These are phyloP conservation scores for Pythium dissotocum DNA, from an alignment of 352 stramenopile species.

Conservation along the genomic window DNA sequence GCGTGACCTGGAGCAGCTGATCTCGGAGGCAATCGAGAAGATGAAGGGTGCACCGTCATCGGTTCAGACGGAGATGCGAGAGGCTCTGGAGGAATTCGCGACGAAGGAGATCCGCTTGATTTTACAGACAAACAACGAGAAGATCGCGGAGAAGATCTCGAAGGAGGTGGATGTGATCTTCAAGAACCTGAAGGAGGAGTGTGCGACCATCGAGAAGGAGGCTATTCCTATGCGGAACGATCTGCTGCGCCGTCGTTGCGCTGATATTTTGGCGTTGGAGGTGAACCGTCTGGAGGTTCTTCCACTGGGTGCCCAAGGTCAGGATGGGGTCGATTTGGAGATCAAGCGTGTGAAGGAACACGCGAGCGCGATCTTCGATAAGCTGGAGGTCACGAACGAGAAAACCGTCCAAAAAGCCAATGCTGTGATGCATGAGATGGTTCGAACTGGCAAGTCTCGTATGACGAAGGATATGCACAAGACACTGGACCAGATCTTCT, in stretches of 20 bases:
- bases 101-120: constrained; percentile 73
- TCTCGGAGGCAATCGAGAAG: constrained; percentile 51
- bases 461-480: constrained; percentile 67
- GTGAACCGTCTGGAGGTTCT: constrained; percentile 52
- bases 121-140: constrained; percentile 69
- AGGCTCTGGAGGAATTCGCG: constrained; percentile 47
- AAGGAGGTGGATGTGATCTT: constrained; percentile 60
- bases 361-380: constrained; percentile 66
- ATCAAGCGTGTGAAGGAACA: constrained; percentile 59
- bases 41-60: constrained; percentile 46
- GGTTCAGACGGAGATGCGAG: constrained; percentile 68
- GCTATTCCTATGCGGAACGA: constrained; percentile 59
- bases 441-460: constrained; percentile 51
- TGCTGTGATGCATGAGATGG: constrained; percentile 45
- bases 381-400: constrained; percentile 71
- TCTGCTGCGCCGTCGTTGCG: constrained; percentile 51
- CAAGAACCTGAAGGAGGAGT: constrained; percentile 56
- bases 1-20: constrained; percentile 55
- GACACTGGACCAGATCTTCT: constrained; percentile 60
- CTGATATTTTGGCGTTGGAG: constrained; percentile 45
- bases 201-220: constrained; percentile 53
- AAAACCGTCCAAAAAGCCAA: constrained; percentile 67
- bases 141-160: constrained; percentile 49
- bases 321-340: constrained; percentile 49
- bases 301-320: constrained; percentile 48